These are phyloP conservation scores for Ascochyta clinopodiicola DNA, from an alignment of 2,329 filamentous ascomycete genomes.

Conservation along the genomic window DNA sequence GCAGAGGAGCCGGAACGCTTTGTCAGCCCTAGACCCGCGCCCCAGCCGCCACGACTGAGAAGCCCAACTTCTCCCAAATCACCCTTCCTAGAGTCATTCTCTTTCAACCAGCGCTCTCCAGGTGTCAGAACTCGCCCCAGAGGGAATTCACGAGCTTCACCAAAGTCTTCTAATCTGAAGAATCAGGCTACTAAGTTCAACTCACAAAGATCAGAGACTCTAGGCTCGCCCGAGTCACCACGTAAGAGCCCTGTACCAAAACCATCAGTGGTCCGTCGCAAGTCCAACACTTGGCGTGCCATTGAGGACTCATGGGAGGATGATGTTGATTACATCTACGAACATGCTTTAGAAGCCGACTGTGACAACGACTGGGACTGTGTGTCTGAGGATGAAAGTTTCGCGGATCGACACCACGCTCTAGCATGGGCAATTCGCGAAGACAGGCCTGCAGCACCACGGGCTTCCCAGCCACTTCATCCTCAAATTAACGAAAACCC, in stretches of 20 bases:
- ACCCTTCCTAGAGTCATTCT: conserved; percentile 37
- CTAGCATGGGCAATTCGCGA: conserved; percentile 12
- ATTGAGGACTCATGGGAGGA: conserved; percentile 64
- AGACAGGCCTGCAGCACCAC: conserved; percentile 6
- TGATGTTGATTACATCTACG: conserved; percentile 68
- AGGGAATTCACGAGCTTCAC: conserved; percentile 32
- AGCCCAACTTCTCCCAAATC: conserved; percentile 35
- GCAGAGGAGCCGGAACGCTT: conserved; percentile 47
- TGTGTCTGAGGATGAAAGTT: conserved; percentile 34
- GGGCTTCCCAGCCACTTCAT: background rate
- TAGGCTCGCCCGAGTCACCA: conserved; percentile 51
- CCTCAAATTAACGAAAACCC: background rate
- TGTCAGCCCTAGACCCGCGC: conserved; percentile 43
- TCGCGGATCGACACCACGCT: conserved; percentile 43
- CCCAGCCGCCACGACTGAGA: conserved; percentile 33
- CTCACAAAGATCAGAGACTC: conserved; percentile 54
- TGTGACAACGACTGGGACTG: conserved; percentile 66
- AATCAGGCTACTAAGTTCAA: conserved; percentile 39
- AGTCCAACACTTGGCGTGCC: conserved; percentile 44
- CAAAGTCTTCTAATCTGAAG: conserved; percentile 28
- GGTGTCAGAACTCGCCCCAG: conserved; percentile 24
- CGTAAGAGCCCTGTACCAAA: conserved; percentile 32
- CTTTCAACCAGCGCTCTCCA: conserved; percentile 37
- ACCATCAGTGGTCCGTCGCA: conserved; percentile 31
- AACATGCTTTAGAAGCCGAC: conserved; percentile 65